Evolutionary conservation across 805 yeast genomes (phyloP), one percentile per base, ranked within the genome.

Genomic region (Barnettozyma siamensis): DNA sequence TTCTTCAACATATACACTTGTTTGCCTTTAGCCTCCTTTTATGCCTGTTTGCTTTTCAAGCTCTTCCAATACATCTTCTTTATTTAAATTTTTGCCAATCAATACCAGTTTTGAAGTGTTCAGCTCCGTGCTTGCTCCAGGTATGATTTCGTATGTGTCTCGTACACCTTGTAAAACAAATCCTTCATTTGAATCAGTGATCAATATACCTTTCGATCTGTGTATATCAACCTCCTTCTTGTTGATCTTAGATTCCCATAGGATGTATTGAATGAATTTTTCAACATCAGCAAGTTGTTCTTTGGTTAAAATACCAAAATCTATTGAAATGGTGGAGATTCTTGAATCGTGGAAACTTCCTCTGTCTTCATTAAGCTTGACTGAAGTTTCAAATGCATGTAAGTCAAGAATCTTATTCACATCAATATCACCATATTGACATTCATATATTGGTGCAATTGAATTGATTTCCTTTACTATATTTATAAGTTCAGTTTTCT

Each of bases 141-240:
- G 78, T 4, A 81, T 70, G 3, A 87, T 67, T 47, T 93, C 99
- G 61, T 88, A 93, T 0, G 95, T 88, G 41, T 88, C 93, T 45
- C 98, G 70, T 0, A 93, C 99, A 11, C 95, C 98, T 59, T 93
- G 99, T 10, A 93, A 64, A 0, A 49, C 50, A 12, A 45, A 45
- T 9, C 53, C 58, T 5, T 59, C 50, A 3, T 60, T 54, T 2
- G 57, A 59, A 7, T 60, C 55, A n/a, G 52, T 46, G 2, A 80
- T 72, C 7, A 88, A 48, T 9, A 86, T 60, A 1, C 96, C 98
- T 58, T 93, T 93, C 2, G 83, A 66, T 47, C 98, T 66, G 51
- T 88, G 96, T 3, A 93, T 70, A 46, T 88, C 96, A 4, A 76
- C 70, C 2, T 54, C 53, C 24, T 62, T 60, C 2, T 63, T 73